Conservation (phyloP, 148 eudicot genomes). For the Arbutus unedo region DNA sequence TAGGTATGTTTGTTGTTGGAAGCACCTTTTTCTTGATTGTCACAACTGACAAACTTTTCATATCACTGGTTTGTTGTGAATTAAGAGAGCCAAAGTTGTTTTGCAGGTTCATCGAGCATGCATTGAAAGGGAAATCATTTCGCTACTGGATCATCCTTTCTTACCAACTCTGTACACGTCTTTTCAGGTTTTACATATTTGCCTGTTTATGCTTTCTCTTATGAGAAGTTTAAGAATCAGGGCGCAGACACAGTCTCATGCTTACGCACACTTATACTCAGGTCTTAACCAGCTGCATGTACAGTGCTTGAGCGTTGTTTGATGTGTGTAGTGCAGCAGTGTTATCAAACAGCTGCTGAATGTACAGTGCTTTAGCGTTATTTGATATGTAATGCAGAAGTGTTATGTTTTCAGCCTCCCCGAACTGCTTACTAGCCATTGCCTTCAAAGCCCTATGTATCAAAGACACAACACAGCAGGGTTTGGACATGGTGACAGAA, state of each 20-base stretch:
- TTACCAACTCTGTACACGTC: conserved; percentile 88
- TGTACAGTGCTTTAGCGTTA: not conserved
- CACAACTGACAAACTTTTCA: not conserved
- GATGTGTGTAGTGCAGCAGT: not conserved
- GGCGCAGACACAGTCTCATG: not conserved
- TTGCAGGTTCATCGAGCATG: conserved; percentile 97
- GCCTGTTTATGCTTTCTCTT: not conserved
- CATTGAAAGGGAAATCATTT: conserved; percentile 88
- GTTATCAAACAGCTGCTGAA: not conserved
- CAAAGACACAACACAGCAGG: not conserved
- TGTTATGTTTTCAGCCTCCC: not conserved
- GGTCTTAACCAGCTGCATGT: not conserved
- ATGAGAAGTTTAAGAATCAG: not conserved
- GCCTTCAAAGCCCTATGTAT: not conserved
- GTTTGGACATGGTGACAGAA: not conserved
- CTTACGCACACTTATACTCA: not conserved
- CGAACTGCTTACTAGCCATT: not conserved
- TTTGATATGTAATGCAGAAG: not conserved
- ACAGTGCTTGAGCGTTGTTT: not conserved
- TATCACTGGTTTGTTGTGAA: not conserved
- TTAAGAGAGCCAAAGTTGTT: conserved; percentile 18
- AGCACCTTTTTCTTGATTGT: conserved; percentile 3
- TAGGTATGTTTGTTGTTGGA: conserved; percentile 1
- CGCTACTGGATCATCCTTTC: conserved; percentile 89
- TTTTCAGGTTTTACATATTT: conserved; percentile 61